Conservation (phyloP, 2,329 filamentous ascomycete species). For the Chaetomium olivaceum region DNA sequence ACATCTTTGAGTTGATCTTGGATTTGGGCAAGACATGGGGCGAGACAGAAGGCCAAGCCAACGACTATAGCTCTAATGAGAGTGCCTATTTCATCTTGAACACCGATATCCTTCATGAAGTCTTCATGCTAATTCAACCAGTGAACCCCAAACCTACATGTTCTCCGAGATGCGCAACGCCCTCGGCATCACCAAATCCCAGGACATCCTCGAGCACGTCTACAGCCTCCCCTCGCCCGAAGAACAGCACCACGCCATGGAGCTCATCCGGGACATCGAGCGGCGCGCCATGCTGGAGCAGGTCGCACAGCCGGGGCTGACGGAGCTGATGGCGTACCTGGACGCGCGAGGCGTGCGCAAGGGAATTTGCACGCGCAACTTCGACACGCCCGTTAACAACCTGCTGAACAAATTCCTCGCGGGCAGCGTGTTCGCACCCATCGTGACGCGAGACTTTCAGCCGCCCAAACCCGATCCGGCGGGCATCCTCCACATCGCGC, state of each 20-base stretch:
- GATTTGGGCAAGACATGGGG: background rate
- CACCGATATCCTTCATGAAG: background rate
- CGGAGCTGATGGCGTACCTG: slow-evolving; percentile 78
- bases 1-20: background rate
- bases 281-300: slow-evolving; percentile 77
- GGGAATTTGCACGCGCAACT: slow-evolving; percentile 93
- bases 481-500: slow-evolving; percentile 82
- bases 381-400: slow-evolving; percentile 75
- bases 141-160: slow-evolving; percentile 93
- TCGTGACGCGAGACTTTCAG: slow-evolving; percentile 80
- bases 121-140: slow-evolving; percentile 41
- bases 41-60: background rate
- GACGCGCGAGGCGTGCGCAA: slow-evolving; percentile 67
- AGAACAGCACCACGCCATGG: slow-evolving; percentile 63
- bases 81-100: background rate
- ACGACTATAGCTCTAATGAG: background rate
- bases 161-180: slow-evolving; percentile 80
- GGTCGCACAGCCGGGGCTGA: slow-evolving; percentile 77
- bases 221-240: slow-evolving; percentile 65
- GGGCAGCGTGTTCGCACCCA: slow-evolving; percentile 67
- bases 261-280: slow-evolving; percentile 77
- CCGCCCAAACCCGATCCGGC: slow-evolving; percentile 87
- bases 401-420: slow-evolving; percentile 74
- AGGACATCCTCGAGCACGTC: slow-evolving; percentile 89
- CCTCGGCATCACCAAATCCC: slow-evolving; percentile 68